Conservation (phyloP, 495 filamentous ascomycete genomes). For the Barbatosphaeria neglecta region DNA sequence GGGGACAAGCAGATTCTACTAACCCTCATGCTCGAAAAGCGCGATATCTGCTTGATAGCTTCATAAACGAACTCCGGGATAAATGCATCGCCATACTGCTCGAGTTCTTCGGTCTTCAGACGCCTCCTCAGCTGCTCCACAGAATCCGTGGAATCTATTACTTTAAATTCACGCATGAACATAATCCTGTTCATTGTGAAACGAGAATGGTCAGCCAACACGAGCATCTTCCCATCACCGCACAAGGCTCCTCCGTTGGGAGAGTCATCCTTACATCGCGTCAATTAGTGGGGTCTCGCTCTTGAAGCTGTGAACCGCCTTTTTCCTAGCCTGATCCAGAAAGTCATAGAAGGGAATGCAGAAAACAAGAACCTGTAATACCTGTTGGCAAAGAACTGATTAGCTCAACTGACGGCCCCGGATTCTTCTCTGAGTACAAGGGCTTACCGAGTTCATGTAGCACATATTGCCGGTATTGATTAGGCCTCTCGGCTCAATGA, state of each 20-base stretch:
- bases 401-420: neutral
- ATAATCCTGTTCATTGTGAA: constrained; percentile 66
- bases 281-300: constrained; percentile 89
- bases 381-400: constrained; percentile 35
- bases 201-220: constrained; percentile 4
- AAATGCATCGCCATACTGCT: constrained; percentile 84
- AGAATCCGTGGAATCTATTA: constrained; percentile 67
- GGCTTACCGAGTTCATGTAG: constrained; percentile 97
- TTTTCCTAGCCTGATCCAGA: constrained; percentile 73
- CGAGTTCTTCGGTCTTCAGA: constrained; percentile 70
- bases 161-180: constrained; percentile 88
- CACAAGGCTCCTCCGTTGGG: too few species aligned
- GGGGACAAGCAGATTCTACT: constrained; percentile 19
- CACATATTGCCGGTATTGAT: constrained; percentile 99
- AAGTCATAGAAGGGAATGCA: constrained; percentile 93
- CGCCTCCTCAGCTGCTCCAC: constrained; percentile 60
- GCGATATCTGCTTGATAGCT: constrained; percentile 70
- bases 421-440: neutral
- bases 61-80: constrained; percentile 94
- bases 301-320: constrained; percentile 81
- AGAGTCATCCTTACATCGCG: constrained; percentile 84
- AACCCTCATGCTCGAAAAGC: constrained; percentile 86
- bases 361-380: constrained; percentile 85
- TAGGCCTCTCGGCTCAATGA: constrained; percentile 87
- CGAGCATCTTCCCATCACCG: too few species aligned